Evolutionary conservation across 768 basidiomycete species (phyloP).

Genomic region (Agrocybe pediades): DNA sequence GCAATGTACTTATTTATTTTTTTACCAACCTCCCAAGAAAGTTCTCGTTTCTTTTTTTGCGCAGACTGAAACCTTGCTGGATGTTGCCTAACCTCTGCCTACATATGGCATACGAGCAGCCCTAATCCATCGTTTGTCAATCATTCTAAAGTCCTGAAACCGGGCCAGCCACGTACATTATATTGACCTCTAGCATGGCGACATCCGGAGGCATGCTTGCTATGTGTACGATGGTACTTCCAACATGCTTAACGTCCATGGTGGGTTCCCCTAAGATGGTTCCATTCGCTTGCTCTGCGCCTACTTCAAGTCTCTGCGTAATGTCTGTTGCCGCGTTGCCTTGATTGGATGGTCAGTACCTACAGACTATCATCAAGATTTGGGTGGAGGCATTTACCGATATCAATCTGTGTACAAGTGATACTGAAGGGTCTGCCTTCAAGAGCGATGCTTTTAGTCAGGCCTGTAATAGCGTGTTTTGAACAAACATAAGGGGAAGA

Average conservation of each 20-base stretch:
- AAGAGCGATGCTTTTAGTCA: slow-evolving; percentile 76
- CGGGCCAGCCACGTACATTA: slow-evolving; percentile 53
- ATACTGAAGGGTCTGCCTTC: slow-evolving; percentile 78
- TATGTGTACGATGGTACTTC: slow-evolving; percentile 68
- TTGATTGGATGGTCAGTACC: slow-evolving; percentile 20
- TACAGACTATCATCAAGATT: background rate
- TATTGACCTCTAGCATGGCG: slow-evolving; percentile 69
- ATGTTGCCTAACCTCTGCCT: slow-evolving; percentile 26
- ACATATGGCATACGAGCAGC: slow-evolving; percentile 30
- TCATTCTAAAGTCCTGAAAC: background rate
- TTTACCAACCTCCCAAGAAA: too few relatives aligned
- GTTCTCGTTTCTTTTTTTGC: too few relatives aligned
- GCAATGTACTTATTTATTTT: slow-evolving; percentile 1
- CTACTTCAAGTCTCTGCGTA: slow-evolving; percentile 44
- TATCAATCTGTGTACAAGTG: slow-evolving; percentile 80
- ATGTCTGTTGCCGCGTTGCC: slow-evolving; percentile 75
- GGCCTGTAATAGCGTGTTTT: slow-evolving; percentile 78
- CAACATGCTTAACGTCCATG: slow-evolving; percentile 76
- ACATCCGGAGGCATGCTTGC: slow-evolving; percentile 69
- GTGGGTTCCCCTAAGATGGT: slow-evolving; percentile 54
- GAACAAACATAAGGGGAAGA: slow-evolving; percentile 69
- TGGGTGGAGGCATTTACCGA: slow-evolving; percentile 46
- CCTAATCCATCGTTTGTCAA: slow-evolving; percentile 16
- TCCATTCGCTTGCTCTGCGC: slow-evolving; percentile 74
- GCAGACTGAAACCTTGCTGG: too few relatives aligned